Conservation (phyloP, 169 alveolate species). For the Plasmodium gallinaceum region DNA sequence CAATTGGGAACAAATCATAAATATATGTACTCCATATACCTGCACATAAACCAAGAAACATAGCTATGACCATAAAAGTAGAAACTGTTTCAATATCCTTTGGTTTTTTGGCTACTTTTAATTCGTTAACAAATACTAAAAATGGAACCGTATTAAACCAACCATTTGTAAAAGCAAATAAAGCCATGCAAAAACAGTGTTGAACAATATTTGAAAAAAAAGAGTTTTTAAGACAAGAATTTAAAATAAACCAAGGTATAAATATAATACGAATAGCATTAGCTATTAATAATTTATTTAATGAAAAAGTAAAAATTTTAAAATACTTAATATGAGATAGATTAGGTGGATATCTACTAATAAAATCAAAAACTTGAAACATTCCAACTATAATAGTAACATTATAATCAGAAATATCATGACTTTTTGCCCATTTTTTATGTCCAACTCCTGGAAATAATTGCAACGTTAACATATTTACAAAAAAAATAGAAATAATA, state of each 20-base stretch:
- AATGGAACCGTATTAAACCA: conserved; percentile 74
- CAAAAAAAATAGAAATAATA: conserved; percentile 35
- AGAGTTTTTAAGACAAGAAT: conserved; percentile 9
- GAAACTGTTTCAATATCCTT: conserved; percentile 55
- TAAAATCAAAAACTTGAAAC: conserved; percentile 77
- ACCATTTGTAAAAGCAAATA: conserved; percentile 68
- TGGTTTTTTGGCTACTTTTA: conserved; percentile 33
- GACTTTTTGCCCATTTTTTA: conserved; percentile 56
- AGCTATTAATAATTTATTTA: conserved; percentile 39
- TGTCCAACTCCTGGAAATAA: conserved; percentile 74
- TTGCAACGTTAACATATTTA: conserved; percentile 49
- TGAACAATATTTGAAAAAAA: conserved; percentile 32
- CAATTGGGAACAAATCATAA: conserved; percentile 42
- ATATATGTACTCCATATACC: conserved; percentile 69
- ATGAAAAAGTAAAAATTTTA: conserved; percentile 51
- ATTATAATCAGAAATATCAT: conserved; percentile 19
- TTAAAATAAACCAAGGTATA: conserved; percentile 63
- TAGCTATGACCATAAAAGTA: conserved; percentile 52
- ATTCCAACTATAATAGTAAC: conserved; percentile 69
- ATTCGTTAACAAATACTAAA: conserved; percentile 52
- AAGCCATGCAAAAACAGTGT: conserved; percentile 60
- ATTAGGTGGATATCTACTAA: conserved; percentile 70
- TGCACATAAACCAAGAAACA: conserved; percentile 45
- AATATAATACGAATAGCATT: conserved; percentile 34
- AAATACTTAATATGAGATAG: conserved; percentile 24